Percentiles rank a stretch among this genome's conserved stretches.
Conservation (phyloP, 1,284 basidiomycete genomes). For the Fomitopsis palustris region DNA sequence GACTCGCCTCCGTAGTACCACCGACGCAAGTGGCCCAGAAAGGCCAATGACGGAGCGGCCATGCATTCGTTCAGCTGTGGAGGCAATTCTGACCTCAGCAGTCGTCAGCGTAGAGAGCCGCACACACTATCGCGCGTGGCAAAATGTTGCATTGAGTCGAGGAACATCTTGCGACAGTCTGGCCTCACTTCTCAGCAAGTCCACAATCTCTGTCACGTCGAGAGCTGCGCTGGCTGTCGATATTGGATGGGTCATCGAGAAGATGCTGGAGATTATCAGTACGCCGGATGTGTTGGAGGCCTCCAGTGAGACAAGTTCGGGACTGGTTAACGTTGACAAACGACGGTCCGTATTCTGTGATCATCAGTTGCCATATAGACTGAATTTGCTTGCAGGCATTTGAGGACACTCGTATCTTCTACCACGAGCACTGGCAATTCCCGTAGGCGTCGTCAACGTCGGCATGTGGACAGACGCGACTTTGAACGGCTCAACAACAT, state of each 20-base stretch:
- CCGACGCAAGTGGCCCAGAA: constrained; percentile 29
- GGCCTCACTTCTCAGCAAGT: constrained; percentile 48
- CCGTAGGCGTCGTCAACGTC: constrained; percentile 43
- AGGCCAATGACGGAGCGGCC: constrained; percentile 42
- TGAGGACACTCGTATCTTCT: constrained; percentile 9
- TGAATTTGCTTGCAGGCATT: constrained; percentile 50
- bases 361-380: constrained; percentile 40
- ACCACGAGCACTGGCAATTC: constrained; percentile 6
- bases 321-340: constrained; percentile 76
- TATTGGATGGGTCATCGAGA: constrained; percentile 77
- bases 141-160: constrained; percentile 57
- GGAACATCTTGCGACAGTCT: constrained; percentile 61
- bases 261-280: constrained; percentile 72
- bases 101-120: constrained; percentile 73
- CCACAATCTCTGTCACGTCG: constrained; percentile 41
- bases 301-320: constrained; percentile 44
- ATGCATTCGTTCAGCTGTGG: constrained; percentile 73
- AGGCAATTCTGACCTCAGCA: constrained; percentile 67
- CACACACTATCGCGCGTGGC: constrained; percentile 69
- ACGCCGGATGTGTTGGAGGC: constrained; percentile 69
- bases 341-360: constrained; percentile 49
- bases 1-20: constrained; percentile 55
- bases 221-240: constrained; percentile 62
- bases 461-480: constrained; percentile 58
- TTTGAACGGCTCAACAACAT: constrained; percentile 73